Conservation (phyloP, 345 rosid genomes). For the Hypericum perforatum region DNA sequence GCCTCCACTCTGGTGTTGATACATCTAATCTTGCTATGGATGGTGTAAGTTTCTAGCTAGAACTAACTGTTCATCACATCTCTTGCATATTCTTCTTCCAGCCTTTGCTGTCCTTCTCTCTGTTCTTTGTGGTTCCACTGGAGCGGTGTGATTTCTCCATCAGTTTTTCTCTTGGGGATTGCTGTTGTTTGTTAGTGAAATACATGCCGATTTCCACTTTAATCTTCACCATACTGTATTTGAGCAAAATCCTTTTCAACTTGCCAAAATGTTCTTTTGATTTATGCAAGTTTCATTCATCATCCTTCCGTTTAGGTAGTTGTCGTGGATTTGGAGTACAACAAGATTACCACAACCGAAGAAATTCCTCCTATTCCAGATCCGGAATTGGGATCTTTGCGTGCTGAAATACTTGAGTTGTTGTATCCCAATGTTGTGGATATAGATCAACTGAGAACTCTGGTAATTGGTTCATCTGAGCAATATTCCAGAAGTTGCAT, state of each 20-base stretch:
- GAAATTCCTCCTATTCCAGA: conserved; percentile 94
- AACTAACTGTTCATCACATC: neutral
- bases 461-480: conserved; percentile 43
- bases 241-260: too few relatives aligned
- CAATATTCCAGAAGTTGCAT: conserved; percentile 36
- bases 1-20: conserved; percentile 95
- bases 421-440: conserved; percentile 80
- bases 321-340: conserved; percentile 90
- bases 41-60: conserved; percentile 61
- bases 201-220: too few relatives aligned
- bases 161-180: too few relatives aligned
- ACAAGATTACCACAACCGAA: conserved; percentile 71
- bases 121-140: too few relatives aligned
- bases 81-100: neutral
- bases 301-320: conserved; percentile 55
- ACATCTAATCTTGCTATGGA: conserved; percentile 80
- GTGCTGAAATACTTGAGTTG: conserved; percentile 64
- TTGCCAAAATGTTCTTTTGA: too few relatives aligned
- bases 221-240: too few relatives aligned
- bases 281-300: neutral
- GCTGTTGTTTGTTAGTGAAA: too few relatives aligned
- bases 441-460: conserved; percentile 69
- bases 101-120: too few relatives aligned
- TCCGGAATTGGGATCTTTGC: conserved; percentile 78
- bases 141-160: too few relatives aligned